Base-by-base conservation (phyloP, 2,329 filamentous ascomycete genomes). In the Arthrinium puccinioides region DNA sequence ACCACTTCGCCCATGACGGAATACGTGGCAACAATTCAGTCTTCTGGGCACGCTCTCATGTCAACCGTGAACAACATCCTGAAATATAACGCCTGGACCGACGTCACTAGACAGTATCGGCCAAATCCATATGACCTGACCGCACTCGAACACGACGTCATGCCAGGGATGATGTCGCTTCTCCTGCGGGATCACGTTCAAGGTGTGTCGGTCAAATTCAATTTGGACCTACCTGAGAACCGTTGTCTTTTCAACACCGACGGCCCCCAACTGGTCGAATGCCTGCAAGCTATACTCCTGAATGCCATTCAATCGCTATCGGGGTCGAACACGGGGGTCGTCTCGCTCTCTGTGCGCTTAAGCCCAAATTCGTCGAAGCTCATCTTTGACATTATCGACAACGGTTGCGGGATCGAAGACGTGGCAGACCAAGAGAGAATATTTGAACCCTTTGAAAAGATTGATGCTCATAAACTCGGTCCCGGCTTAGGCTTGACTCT, bases 381-480 rank as follows among this genome's bases (percentile, higher is more conserved):
- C 4, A 19, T 32, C 4, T 16, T 41, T 21, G 39, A 41, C 21
- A 27, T 41, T 11, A 30, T 29, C 14, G 39, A 41, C 14, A 41
- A 33, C 14, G 39, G 39, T 7, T 15, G 14, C n/a, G 39, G 39
- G 2, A 41, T 41, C 21, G 29, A 23, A 16, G 9, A 38, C 8
- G 10, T 27, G 15, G 14, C 13, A 9, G 11, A 38, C 21, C 29
- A 38, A 16, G 8, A 21, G 4, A 29, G 31, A 15, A 38, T 41
- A 14, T 41, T 41, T 20, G 39, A 41, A 25, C 29, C 39, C 13
- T 41, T 28, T n/a, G 39, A 41, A 15, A 41, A 41, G 16, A 31
- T 41, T 11, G 32, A 41, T 16, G 25, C n/a, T 5, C 39, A 37
- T 21, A 33, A 33, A 31, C n/a, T 26, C 8, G 39, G 39, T 15